Conservation (phyloP, 1,284 basidiomycete genomes). For the Dichomitus squalens region DNA sequence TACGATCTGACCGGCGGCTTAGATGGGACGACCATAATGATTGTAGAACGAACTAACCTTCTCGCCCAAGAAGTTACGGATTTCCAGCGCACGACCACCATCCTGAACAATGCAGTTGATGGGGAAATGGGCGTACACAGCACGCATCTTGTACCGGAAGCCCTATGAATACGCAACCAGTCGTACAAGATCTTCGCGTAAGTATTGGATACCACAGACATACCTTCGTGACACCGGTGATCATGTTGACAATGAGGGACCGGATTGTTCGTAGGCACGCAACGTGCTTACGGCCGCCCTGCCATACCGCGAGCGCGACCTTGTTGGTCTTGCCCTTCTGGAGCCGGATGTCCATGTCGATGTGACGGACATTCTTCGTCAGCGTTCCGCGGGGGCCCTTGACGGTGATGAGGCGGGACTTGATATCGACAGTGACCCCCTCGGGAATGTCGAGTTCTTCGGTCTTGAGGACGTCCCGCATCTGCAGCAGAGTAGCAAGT, state of each 20-base stretch:
- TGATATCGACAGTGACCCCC: conserved; percentile 82
- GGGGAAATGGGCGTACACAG: conserved; percentile 99
- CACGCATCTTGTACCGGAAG: conserved; percentile 99
- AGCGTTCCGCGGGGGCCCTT: conserved; percentile 89
- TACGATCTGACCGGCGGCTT: conserved; percentile 62
- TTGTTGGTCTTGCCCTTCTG: conserved; percentile 73
- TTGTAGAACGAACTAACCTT: conserved; percentile 50
- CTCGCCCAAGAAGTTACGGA: conserved; percentile 98
- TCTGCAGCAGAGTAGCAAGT: conserved; percentile 46
- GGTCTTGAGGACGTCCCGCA: conserved; percentile 91
- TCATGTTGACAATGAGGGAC: conserved; percentile 96
- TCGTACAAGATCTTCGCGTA: not conserved
- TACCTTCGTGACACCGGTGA: conserved; percentile 95
- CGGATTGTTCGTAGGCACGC: conserved; percentile 97
- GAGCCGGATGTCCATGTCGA: conserved; percentile 95
- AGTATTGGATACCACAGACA: conserved; percentile 23
- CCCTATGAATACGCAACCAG: conserved; percentile 52
- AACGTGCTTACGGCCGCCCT: conserved; percentile 97
- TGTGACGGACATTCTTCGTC: conserved; percentile 91
- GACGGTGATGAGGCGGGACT: conserved; percentile 89
- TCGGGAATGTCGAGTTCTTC: conserved; percentile 93
- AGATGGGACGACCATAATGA: not conserved
- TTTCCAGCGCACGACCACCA: conserved; percentile 81
- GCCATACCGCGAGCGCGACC: conserved; percentile 96
- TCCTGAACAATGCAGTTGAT: conserved; percentile 99